phyloP scores from a whole-genome alignment of 2,329 filamentous ascomycete genomes.

The Metarhizium humberi region DNA sequence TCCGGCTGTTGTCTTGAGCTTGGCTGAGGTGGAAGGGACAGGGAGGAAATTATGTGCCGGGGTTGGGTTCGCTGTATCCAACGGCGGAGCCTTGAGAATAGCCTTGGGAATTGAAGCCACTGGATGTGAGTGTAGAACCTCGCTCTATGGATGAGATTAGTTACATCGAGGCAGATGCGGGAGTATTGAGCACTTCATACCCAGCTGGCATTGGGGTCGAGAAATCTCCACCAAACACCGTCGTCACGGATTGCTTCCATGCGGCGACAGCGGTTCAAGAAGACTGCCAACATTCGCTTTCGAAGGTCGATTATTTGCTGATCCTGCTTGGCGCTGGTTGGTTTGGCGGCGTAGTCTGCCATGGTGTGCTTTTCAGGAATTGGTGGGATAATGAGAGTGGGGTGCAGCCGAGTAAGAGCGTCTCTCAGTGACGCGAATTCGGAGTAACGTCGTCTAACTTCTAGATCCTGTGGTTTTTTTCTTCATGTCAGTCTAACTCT shows the following conservation, averaged over 20 bases:
- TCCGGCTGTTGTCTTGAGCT: conserved; percentile 55
- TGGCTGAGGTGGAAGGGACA: conserved; percentile 75
- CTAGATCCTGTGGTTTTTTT: conserved; percentile 59
- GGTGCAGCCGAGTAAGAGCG: conserved; percentile 83
- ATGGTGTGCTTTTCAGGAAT: conserved; percentile 99
- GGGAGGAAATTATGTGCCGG: conserved; percentile 81
- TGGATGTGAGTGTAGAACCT: conserved; percentile 89
- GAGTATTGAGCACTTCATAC: conserved; percentile 36
- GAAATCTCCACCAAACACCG: conserved; percentile 94
- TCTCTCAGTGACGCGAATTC: conserved; percentile 89
- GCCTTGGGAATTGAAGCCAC: conserved; percentile 89
- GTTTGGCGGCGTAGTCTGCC: conserved; percentile 96
- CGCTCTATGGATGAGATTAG: conserved; percentile 48
- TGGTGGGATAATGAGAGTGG: conserved; percentile 88
- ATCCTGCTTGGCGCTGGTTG: conserved; percentile 96
- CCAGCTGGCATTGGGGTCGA: conserved; percentile 98
- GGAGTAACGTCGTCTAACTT: conserved; percentile 90
- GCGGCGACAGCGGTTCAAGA: conserved; percentile 82
- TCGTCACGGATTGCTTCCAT: conserved; percentile 92
- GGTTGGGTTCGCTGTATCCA: conserved; percentile 88
- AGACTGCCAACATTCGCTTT: conserved; percentile 94
- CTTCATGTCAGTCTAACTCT: conserved; percentile 2
- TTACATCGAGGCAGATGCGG: conserved; percentile 11
- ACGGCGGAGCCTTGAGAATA: conserved; percentile 86
- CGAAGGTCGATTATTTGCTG: conserved; percentile 92